Evolutionary conservation across 2,329 filamentous ascomycete genomes (phyloP), one percentile per base, ranked within the genome.

Genomic region (Byssothecium circinans): DNA sequence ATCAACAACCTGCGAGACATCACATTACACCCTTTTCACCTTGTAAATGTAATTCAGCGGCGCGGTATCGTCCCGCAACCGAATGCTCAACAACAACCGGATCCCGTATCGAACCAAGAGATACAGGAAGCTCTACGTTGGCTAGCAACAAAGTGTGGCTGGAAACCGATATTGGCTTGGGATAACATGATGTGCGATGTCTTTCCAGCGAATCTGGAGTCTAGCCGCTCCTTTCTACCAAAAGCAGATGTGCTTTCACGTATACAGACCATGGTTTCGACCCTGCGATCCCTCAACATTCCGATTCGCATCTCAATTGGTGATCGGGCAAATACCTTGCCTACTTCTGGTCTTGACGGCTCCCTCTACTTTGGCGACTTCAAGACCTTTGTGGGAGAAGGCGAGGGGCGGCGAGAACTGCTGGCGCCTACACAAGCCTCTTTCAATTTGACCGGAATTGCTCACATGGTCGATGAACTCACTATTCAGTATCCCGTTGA

Each of bases 141-240:
- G 65, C 46, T 70, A 18, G 56, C 60, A 2, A 48, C 60, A 19
- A 62, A 64, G 37, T 69, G 65, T 44, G 52, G 57, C 33, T 70
- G 66, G 65, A 67, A 58, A 39, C 67, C 68, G 0, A 60, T 67
- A 10, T 53, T 70, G 1, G 54, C 60, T 8, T 70, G 67, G 68
- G 66, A 68, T 15, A 56, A 35, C 23, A 61, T 70, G 63, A 68
- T 69, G 65, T 69, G 63, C 43, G 68, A 70, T 36, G 67, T 66
- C 2, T 70, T 70, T 27, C 68, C 68, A 5, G 62, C 58, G 1
- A 70, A 70, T 41, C 56, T 69, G 14, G 64, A 67, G 41, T 56
- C 59, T 8, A 60, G 41, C 29, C 54, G 60, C 29, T 57, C 56
- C 1, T 58, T 67, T 34, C 57, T 67, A 4, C 61, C 64, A 2